Evolutionary conservation across 2,329 filamentous ascomycete species (phyloP).

Genomic region (Nigrospora oryzae): DNA sequence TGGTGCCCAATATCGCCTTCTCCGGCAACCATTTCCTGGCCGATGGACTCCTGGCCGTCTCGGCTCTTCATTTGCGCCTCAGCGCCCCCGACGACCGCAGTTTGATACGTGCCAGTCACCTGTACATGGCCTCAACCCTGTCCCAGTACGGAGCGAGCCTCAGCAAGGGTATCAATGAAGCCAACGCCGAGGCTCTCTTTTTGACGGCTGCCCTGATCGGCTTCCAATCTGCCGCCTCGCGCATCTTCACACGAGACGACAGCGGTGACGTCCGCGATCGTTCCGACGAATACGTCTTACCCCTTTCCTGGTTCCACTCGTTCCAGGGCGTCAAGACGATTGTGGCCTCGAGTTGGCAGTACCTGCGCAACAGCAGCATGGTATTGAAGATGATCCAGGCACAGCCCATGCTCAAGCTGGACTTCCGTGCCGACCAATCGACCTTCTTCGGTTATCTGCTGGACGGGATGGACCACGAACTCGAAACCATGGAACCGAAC

Average conservation of each 20-base stretch:
- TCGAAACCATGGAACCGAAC: slow-evolving; percentile 23
- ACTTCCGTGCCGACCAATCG: slow-evolving; percentile 41
- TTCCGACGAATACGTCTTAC: slow-evolving; percentile 43
- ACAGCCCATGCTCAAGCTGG: slow-evolving; percentile 52
- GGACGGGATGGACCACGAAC: slow-evolving; percentile 47
- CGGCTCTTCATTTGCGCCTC: slow-evolving; percentile 53
- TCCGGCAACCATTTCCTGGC: slow-evolving; percentile 48
- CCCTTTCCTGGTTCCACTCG: slow-evolving; percentile 57
- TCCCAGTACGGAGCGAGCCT: slow-evolving; percentile 51
- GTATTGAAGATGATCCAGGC: slow-evolving; percentile 56
- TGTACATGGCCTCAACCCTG: slow-evolving; percentile 56
- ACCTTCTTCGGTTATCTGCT: slow-evolving; percentile 56
- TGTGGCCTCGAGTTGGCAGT: slow-evolving; percentile 56
- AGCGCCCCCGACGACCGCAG: slow-evolving; percentile 47
- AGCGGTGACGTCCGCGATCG: slow-evolving; percentile 26
- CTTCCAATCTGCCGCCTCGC: slow-evolving; percentile 56
- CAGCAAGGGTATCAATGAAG: slow-evolving; percentile 45
- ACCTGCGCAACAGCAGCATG: slow-evolving; percentile 47
- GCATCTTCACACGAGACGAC: slow-evolving; percentile 54
- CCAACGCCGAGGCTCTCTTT: slow-evolving; percentile 56
- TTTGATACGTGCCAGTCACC: slow-evolving; percentile 53
- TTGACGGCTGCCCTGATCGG: slow-evolving; percentile 56
- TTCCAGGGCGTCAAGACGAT: slow-evolving; percentile 61
- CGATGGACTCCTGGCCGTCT: slow-evolving; percentile 56
- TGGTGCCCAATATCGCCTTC: slow-evolving; percentile 54